Evolutionary conservation across 2,329 filamentous ascomycete species (phyloP).

Genomic region (Ophiostoma sp.): DNA sequence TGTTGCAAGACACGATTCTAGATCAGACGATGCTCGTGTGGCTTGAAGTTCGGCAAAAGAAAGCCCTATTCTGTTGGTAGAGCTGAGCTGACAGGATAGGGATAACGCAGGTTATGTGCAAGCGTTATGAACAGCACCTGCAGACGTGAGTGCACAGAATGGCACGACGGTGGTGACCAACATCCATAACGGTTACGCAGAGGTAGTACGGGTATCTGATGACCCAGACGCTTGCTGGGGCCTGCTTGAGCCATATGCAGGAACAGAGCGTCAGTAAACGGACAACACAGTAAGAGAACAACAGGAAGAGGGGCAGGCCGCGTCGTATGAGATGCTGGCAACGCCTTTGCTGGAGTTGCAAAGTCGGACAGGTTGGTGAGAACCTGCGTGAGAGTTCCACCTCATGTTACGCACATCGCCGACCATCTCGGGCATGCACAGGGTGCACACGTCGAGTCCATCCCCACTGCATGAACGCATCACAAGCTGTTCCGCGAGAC

Average conservation of each 20-base stretch:
- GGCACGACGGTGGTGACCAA: no score
- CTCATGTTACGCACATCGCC: conserved; percentile 4
- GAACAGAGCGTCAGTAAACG: neutral
- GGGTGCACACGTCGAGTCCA: neutral
- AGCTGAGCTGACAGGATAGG: neutral
- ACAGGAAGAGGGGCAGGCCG: no score
- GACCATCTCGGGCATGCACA: conserved; percentile 10
- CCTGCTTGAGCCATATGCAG: neutral
- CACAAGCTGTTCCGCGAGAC: neutral
- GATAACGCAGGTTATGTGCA: neutral
- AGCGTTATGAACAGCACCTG: no score
- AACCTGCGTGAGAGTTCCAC: neutral
- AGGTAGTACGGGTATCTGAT: no score
- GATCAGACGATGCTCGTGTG: neutral
- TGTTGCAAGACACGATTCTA: neutral
- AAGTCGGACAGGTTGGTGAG: neutral
- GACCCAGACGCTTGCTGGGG: neutral
- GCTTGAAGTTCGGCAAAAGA: neutral
- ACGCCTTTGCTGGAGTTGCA: neutral
- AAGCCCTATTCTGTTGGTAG: neutral
- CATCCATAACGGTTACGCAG: no score
- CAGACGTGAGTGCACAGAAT: no score
- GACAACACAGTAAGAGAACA: no score
- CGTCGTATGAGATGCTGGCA: neutral
- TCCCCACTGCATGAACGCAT: neutral